phyloP scores from a whole-genome alignment of 2,329 filamentous ascomycete genomes.

The Pseudogymnoascus sp. region DNA sequence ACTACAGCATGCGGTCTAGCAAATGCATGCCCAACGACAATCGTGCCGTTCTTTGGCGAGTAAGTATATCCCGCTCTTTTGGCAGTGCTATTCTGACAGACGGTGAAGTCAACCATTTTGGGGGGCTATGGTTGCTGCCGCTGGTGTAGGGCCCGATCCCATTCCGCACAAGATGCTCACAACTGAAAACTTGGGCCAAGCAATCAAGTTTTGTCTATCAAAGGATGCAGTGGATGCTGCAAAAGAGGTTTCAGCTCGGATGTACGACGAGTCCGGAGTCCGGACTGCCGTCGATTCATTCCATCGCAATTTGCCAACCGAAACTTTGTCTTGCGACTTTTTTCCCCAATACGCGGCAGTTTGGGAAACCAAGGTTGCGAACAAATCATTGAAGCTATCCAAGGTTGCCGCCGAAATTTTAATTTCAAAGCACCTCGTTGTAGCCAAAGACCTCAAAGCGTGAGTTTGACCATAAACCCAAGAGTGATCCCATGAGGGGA shows the following conservation, averaged over 20 bases:
- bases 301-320: slow-evolving; percentile 31
- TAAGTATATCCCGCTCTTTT: slow-evolving; percentile 10
- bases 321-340: slow-evolving; percentile 32
- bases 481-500: slow-evolving; percentile 42
- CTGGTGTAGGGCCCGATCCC: slow-evolving; percentile 36
- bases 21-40: slow-evolving; percentile 31
- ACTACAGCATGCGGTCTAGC: slow-evolving; percentile 32
- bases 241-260: slow-evolving; percentile 29
- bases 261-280: slow-evolving; percentile 32
- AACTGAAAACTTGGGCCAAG: slow-evolving; percentile 30
- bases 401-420: slow-evolving; percentile 46
- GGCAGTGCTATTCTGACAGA: neutral
- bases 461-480: slow-evolving; percentile 29
- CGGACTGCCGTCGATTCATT: slow-evolving; percentile 35
- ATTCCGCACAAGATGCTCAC: slow-evolving; percentile 32
- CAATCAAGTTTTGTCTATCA: slow-evolving; percentile 31
- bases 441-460: slow-evolving; percentile 41
- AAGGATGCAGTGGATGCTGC: slow-evolving; percentile 28
- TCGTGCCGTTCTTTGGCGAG: slow-evolving; percentile 38
- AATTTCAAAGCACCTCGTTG: slow-evolving; percentile 43
- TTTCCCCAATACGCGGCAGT: slow-evolving; percentile 41
- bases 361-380: slow-evolving; percentile 38
- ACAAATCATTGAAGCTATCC: slow-evolving; percentile 39
- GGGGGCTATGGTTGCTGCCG: slow-evolving; percentile 35
- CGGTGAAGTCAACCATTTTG: slow-evolving; percentile 35